Evolutionary conservation across 371 early-diverging fungal species (phyloP).

Genomic region (Mortierella polycephala): DNA sequence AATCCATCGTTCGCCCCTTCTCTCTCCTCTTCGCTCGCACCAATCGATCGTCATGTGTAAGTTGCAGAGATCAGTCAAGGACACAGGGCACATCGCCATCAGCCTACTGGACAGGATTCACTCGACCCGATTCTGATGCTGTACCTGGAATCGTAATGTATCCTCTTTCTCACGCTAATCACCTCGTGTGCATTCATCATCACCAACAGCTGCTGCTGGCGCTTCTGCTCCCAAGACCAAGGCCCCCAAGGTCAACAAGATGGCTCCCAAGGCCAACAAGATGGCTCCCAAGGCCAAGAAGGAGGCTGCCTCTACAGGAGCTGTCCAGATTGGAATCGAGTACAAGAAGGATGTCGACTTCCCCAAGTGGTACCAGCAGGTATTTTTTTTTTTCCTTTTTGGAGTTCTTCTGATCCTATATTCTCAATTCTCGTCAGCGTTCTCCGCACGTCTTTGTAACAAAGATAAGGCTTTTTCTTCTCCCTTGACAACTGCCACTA

Average conservation of each 20-base stretch:
- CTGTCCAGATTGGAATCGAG: slow-evolving; percentile 90
- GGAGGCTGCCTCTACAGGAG: slow-evolving; percentile 59
- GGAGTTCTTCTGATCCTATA: neutral
- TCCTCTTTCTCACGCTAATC: neutral
- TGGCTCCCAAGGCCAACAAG: slow-evolving; percentile 43
- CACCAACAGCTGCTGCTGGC: slow-evolving; percentile 1
- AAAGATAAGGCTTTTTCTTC: neutral
- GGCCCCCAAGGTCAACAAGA: slow-evolving; percentile 49
- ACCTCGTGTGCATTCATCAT: no score
- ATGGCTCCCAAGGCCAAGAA: slow-evolving; percentile 53
- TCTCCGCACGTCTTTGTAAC: neutral
- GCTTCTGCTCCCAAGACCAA: slow-evolving; percentile 24
- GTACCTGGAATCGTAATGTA: neutral
- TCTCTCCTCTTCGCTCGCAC: no score
- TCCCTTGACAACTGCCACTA: neutral
- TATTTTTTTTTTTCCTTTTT: slow-evolving; percentile 35
- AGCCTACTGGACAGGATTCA: no score
- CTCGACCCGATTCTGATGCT: no score
- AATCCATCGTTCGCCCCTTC: no score
- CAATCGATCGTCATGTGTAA: no score
- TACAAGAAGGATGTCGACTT: slow-evolving; percentile 95
- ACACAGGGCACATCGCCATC: no score
- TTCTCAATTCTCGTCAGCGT: neutral
- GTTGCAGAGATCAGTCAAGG: no score
- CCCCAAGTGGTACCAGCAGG: slow-evolving; percentile 95